phyloP scores from a whole-genome alignment of 495 filamentous ascomycete genomes.

The Neurospora tetraspora region DNA sequence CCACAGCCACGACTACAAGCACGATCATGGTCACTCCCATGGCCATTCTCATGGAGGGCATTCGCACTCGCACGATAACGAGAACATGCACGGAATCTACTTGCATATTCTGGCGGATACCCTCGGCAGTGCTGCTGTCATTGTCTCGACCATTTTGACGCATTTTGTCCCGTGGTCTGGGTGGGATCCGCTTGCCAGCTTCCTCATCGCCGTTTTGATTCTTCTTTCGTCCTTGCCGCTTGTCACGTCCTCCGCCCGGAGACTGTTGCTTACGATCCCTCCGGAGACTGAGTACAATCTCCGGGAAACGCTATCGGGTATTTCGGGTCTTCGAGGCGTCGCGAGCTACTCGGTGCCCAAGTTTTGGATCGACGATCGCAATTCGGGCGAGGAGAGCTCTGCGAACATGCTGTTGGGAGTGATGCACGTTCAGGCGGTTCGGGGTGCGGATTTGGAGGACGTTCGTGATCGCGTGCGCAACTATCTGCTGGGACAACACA shows the following conservation, averaged over 20 bases:
- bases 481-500: constrained; percentile 49
- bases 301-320: constrained; percentile 72
- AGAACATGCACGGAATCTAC: constrained; percentile 99
- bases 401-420: constrained; percentile 56
- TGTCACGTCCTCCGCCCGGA: constrained; percentile 72
- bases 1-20: constrained; percentile 16
- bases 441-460: constrained; percentile 63
- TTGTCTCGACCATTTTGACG: constrained; percentile 80
- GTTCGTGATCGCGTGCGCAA: constrained; percentile 56
- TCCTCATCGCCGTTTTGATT: constrained; percentile 87
- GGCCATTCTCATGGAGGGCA: constrained; percentile 28
- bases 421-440: constrained; percentile 69
- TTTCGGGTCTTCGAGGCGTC: constrained; percentile 75
- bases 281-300: constrained; percentile 81
- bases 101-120: constrained; percentile 93
- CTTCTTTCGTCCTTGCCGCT: constrained; percentile 80
- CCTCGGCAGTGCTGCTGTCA: constrained; percentile 86
- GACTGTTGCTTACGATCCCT: constrained; percentile 73
- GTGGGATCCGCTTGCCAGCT: constrained; percentile 93
- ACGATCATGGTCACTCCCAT: constrained; percentile 25
- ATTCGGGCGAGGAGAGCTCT: constrained; percentile 23
- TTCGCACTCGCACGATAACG: constrained; percentile 64
- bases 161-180: constrained; percentile 80
- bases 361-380: constrained; percentile 86
- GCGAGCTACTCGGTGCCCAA: constrained; percentile 77